phyloP scores from a whole-genome alignment of 768 basidiomycete species.

The Mycena amicta region DNA sequence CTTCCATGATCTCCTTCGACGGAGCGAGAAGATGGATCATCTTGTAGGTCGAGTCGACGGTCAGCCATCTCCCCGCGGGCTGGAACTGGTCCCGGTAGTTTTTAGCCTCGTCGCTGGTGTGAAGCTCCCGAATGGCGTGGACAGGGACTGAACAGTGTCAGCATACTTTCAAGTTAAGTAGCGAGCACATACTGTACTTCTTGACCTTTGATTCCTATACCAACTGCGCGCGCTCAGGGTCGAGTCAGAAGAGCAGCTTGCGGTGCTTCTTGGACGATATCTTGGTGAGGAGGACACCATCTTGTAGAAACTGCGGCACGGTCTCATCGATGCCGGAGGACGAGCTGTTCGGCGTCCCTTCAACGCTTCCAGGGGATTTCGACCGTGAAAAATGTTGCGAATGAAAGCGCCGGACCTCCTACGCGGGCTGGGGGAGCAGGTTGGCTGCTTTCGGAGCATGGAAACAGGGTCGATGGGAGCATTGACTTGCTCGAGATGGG shows the following conservation, averaged over 20 bases:
- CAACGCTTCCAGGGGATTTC: not conserved
- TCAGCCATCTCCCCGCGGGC: conserved; percentile 77
- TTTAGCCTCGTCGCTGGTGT: conserved; percentile 68
- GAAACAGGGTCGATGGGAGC: not conserved
- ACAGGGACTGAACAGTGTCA: conserved; percentile 63
- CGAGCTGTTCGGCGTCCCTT: not conserved
- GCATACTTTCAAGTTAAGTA: conserved; percentile 1
- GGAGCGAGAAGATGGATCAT: conserved; percentile 83
- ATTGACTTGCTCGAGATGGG: not conserved
- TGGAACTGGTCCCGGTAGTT: conserved; percentile 75
- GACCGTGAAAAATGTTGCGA: conserved; percentile 3
- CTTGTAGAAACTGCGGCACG: conserved; percentile 53
- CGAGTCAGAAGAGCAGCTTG: conserved; percentile 65
- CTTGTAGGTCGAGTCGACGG: conserved; percentile 77
- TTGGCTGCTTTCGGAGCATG: conserved; percentile 19
- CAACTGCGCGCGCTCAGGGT: conserved; percentile 77
- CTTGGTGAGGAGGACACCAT: conserved; percentile 77
- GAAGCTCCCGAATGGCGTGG: conserved; percentile 85
- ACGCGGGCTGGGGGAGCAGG: conserved; percentile 3
- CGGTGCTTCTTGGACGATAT: conserved; percentile 76
- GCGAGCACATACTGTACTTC: conserved; percentile 35
- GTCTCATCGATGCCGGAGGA: conserved; percentile 36
- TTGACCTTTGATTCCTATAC: conserved; percentile 71
- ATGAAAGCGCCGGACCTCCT: conserved; percentile 15
- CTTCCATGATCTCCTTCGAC: conserved; percentile 46